phyloP scores from a whole-genome alignment of 305 asterid genomes.

The Solanum aculeatissimum region DNA sequence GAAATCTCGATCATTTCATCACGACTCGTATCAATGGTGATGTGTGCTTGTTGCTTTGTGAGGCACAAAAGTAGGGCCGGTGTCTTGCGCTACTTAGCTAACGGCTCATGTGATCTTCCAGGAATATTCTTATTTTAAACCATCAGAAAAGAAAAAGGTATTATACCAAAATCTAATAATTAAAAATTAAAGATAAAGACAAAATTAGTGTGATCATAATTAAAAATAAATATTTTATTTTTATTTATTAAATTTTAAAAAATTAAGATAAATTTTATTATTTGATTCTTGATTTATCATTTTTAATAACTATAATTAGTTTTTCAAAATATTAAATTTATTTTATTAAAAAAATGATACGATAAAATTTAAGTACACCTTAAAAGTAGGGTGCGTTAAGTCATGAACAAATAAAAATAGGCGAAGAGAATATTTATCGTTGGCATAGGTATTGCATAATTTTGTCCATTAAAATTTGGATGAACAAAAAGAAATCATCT shows the following conservation, averaged over 20 bases:
- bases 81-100: not conserved
- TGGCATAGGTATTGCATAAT: too few species aligned
- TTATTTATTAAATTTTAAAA: too few species aligned
- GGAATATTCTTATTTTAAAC: constrained; percentile 10
- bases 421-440: too few species aligned
- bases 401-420: too few species aligned
- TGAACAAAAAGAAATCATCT: too few species aligned
- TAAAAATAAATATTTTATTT: not conserved
- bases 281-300: too few species aligned
- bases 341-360: too few species aligned
- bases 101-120: not conserved
- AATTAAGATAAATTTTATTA: not conserved
- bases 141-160: not conserved
- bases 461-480: not conserved
- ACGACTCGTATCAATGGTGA: too few species aligned
- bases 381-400: too few species aligned
- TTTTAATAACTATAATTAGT: too few species aligned
- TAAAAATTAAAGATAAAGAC: not conserved
- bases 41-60: not conserved
- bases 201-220: not conserved
- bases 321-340: too few species aligned
- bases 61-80: not conserved
- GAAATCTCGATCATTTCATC: too few species aligned
- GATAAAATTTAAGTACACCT: not conserved
- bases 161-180: not conserved